Evolutionary conservation across 805 yeast genomes (phyloP).

Genomic region (Tetrapisispora nanseiensis): DNA sequence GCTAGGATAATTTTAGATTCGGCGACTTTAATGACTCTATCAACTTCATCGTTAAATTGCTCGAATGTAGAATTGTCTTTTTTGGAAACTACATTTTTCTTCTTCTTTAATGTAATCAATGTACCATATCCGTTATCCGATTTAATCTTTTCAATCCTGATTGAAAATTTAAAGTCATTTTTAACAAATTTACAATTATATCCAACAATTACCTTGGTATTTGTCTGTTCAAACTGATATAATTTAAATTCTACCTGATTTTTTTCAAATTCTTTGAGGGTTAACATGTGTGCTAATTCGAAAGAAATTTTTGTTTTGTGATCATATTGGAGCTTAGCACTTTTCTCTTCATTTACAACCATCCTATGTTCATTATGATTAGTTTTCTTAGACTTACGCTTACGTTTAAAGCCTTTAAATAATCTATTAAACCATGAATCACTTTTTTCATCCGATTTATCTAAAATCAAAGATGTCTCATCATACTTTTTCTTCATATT

Average conservation of each 20-base stretch:
- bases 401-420: slow-evolving; percentile 13
- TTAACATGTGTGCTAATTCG: slow-evolving; percentile 23
- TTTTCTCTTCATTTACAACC: background rate
- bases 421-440: slow-evolving; percentile 21
- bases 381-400: background rate
- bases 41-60: slow-evolving; percentile 17
- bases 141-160: slow-evolving; percentile 12
- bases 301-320: slow-evolving; percentile 21
- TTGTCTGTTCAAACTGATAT: slow-evolving; percentile 14
- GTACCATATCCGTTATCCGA: slow-evolving; percentile 4
- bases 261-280: slow-evolving; percentile 21
- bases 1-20: background rate
- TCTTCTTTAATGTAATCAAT: slow-evolving; percentile 16
- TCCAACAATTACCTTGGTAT: slow-evolving; percentile 15
- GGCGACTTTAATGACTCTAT: slow-evolving; percentile 10
- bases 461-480: too few species aligned
- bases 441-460: background rate
- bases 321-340: slow-evolving; percentile 8
- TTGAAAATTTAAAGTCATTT: slow-evolving; percentile 22
- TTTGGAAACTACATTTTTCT: slow-evolving; percentile 3
- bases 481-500: background rate
- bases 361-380: background rate
- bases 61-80: slow-evolving; percentile 11
- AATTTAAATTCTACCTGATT: slow-evolving; percentile 21
- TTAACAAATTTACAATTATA: slow-evolving; percentile 23